Percentiles rank a stretch among this genome's conserved stretches.
Evolutionary conservation across 208 protist species (phyloP).

Genomic region (Leishmania guyanensis): DNA sequence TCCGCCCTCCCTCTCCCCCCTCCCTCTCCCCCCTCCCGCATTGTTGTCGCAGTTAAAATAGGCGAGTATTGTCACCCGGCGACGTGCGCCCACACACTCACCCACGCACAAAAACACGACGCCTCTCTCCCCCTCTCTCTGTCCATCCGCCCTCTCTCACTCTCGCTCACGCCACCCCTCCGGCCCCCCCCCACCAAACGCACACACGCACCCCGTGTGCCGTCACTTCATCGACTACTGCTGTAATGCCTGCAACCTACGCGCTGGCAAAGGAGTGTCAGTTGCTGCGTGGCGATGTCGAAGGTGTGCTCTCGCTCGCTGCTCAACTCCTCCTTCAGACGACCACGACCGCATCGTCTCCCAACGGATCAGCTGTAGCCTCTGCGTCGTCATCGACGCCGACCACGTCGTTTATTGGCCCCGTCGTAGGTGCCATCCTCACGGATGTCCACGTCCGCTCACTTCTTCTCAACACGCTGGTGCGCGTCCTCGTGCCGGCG

Average conservation of each 20-base stretch:
- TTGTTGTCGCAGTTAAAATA: too few relatives aligned
- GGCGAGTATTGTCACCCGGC: too few relatives aligned
- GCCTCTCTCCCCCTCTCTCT: background rate
- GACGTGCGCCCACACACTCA: background rate
- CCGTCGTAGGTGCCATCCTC: slow-evolving; percentile 35
- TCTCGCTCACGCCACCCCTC: background rate
- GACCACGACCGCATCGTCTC: background rate
- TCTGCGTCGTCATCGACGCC: slow-evolving; percentile 18
- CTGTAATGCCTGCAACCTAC: slow-evolving; percentile 58
- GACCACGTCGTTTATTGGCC: background rate
- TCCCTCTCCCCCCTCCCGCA: too few relatives aligned
- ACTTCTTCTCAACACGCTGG: slow-evolving; percentile 48
- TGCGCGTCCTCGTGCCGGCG: slow-evolving; percentile 61
- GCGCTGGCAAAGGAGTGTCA: slow-evolving; percentile 57
- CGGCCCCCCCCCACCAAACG: background rate
- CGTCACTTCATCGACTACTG: background rate
- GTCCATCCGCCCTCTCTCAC: background rate
- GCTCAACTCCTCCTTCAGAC: slow-evolving; percentile 19
- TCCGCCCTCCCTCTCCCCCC: background rate
- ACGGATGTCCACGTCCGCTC: slow-evolving; percentile 50
- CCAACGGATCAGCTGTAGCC: background rate
- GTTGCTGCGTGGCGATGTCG: slow-evolving; percentile 50
- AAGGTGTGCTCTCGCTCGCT: slow-evolving; percentile 59
- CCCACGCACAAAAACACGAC: background rate
- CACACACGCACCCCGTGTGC: background rate